Evolutionary conservation across 2,329 filamentous ascomycete genomes (phyloP), one percentile per base, ranked within the genome.

Genomic region (Phyllosticta citriasiana): DNA sequence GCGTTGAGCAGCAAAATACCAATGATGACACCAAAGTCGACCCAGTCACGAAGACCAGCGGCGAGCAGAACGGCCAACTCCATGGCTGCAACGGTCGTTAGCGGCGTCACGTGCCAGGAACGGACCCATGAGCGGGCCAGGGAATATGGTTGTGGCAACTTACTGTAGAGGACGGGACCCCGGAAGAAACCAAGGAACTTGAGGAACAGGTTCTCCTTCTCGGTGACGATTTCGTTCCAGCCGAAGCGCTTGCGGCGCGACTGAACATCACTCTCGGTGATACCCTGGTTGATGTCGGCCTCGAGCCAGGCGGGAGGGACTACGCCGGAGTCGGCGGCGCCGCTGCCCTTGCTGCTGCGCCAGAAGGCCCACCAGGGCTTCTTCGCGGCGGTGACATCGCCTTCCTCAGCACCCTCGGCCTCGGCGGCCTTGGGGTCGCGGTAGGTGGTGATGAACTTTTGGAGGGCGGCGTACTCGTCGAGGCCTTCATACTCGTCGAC

Each of bases 121-220:
- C 40, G 33, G 33, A 40, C 40, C 12, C n/a, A n/a, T n/a, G n/a
- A 55, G 8, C n/a, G 14, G 22, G 3, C 22, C 26, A 26, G 10
- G 59, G 30, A 24, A 55, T 55, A 54, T 57, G 55, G 51, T 57
- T 59, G 54, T 16, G 9, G 24, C 50, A 51, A 76, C 84, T 72
- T 80, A 89, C 87, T 86, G 76, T 89, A 90, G 65, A 89, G 83
- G 79, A 90, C 87, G 64, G 87, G 87, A 70, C 87, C 87, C 67
- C 79, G 84, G 82, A 90, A 90, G 79, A 87, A 90, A 72, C 83
- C 81, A 67, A 90, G 76, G 78, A 90, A 89, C 78, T 89, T 86
- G 72, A 87, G 73, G 73, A 89, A 81, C 78, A 88, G 78, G 78
- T 89, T 89, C 77, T 86, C 84, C 80, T 89, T 89, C 78, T 89